Evolutionary conservation across 208 protist genomes (phyloP).

Genomic region (Entamoeba dispar): DNA sequence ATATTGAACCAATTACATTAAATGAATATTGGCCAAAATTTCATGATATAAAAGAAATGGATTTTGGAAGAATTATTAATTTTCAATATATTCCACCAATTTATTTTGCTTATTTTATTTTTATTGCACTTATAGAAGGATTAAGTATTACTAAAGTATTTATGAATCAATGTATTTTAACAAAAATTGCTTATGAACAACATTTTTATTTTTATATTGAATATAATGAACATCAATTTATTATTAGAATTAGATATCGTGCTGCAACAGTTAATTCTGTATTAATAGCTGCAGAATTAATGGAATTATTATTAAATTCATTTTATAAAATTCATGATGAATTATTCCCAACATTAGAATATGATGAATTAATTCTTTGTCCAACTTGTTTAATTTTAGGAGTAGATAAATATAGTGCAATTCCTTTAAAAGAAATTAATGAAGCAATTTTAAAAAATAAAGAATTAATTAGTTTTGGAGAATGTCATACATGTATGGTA

Average conservation of each 20-base stretch:
- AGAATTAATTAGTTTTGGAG: neutral
- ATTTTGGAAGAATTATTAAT: neutral
- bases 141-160: neutral
- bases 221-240: neutral
- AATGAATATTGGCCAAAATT: neutral
- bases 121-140: neutral
- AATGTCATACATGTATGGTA: neutral
- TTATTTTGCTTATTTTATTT: neutral
- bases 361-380: neutral
- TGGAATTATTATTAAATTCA: neutral
- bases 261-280: neutral
- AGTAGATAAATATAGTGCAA: neutral
- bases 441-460: neutral
- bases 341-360: neutral
- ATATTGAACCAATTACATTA: neutral
- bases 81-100: neutral
- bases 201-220: neutral
- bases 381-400: neutral
- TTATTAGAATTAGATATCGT: neutral
- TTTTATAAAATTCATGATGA: neutral
- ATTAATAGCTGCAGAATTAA: neutral
- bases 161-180: neutral
- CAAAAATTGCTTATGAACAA: neutral
- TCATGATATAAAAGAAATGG: neutral
- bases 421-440: neutral